These are phyloP conservation scores for Penicillium cataractarum DNA, from an alignment of 495 filamentous ascomycete genomes.

Conservation along the genomic window DNA sequence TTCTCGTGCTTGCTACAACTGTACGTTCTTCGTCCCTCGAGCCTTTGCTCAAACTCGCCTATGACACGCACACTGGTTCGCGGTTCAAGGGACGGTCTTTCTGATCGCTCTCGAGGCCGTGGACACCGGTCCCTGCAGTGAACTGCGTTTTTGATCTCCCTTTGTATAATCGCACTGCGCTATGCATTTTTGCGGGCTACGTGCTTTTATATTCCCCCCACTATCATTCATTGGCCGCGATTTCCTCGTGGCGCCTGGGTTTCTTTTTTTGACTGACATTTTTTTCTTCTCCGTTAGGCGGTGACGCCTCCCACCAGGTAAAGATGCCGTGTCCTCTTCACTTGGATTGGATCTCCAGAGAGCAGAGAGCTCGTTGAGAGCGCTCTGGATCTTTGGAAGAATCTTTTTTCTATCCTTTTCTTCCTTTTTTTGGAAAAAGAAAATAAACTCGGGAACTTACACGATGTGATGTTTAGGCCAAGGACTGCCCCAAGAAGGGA, in stretches of 20 bases:
- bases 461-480: slow-evolving; percentile 56
- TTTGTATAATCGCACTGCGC: neutral
- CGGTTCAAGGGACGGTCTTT: neutral
- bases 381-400: neutral
- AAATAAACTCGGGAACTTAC: neutral
- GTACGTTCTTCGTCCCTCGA: slow-evolving; percentile 54
- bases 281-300: slow-evolving; percentile 54
- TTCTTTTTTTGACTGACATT: slow-evolving; percentile 31
- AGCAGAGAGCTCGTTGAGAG: neutral
- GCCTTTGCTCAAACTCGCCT: slow-evolving; percentile 12
- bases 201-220: neutral
- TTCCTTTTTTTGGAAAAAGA: neutral
- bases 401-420: neutral
- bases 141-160: neutral
- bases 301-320: slow-evolving; percentile 75
- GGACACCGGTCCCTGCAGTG: neutral
- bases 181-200: neutral
- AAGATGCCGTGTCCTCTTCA: slow-evolving; percentile 20
- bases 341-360: slow-evolving; percentile 6
- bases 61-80: slow-evolving; percentile 22
- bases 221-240: neutral
- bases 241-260: neutral
- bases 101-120: neutral
- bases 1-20: slow-evolving; percentile 77
- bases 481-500: slow-evolving; percentile 93